These are phyloP conservation scores for Allomyces macrogynus DNA, from an alignment of 192 early-diverging fungal species.

Conservation along the genomic window DNA sequence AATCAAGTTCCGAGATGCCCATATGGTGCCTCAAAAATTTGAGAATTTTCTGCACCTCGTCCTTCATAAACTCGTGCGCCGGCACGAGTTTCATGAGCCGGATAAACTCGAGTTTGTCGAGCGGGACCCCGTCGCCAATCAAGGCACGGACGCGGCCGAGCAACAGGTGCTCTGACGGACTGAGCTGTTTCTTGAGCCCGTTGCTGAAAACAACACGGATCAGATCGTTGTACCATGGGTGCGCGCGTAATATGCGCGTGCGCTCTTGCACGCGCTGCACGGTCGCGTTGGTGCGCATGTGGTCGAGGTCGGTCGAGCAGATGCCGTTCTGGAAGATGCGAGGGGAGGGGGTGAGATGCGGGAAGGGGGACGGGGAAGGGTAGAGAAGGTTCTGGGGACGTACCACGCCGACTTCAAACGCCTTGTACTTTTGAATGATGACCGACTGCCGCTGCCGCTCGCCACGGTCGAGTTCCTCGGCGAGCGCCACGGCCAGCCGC, in stretches of 20 bases:
- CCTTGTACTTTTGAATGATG: background rate
- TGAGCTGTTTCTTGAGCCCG: slow-evolving; percentile 11
- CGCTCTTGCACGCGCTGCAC: slow-evolving; percentile 8
- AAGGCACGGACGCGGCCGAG: slow-evolving; percentile 12
- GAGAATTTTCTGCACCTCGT: slow-evolving; percentile 33
- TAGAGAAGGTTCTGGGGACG: background rate
- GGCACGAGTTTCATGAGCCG: slow-evolving; percentile 28
- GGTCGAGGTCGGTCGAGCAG: slow-evolving; percentile 11
- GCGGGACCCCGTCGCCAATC: background rate
- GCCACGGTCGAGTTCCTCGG: background rate
- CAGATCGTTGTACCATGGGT: slow-evolving; percentile 34
- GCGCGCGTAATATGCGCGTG: slow-evolving; percentile 9
- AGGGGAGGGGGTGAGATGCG: no score
- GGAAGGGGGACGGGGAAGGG: no score
- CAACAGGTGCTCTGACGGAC: slow-evolving; percentile 17
- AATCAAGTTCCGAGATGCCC: slow-evolving; percentile 27
- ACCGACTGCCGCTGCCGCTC: background rate
- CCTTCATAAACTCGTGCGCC: slow-evolving; percentile 23
- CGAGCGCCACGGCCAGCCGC: background rate
- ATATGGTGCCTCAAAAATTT: slow-evolving; percentile 26
- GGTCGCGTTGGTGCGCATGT: slow-evolving; percentile 18
- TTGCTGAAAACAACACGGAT: slow-evolving; percentile 20
- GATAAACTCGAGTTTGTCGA: slow-evolving; percentile 12
- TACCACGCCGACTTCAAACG: background rate
- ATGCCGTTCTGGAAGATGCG: background rate